A percentile compares a stretch with the other conserved stretches of the same genome.
These are phyloP conservation scores for Taphrina flavorubra DNA, from an alignment of 1,139 yeast genomes.

Conservation along the genomic window DNA sequence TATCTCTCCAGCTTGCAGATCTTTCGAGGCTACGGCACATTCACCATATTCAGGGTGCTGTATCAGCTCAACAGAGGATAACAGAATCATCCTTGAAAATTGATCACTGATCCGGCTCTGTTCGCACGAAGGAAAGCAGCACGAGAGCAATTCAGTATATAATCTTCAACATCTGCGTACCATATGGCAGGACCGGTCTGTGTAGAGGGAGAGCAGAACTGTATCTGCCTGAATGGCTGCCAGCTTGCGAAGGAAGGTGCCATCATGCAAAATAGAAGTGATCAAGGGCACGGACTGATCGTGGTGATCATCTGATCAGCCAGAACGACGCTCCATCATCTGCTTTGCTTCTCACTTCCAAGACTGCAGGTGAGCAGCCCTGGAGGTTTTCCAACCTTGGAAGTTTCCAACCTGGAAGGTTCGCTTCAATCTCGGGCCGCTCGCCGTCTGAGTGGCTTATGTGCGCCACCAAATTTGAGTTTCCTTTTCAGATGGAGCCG, in stretches of 20 bases:
- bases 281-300: neutral
- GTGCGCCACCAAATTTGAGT: neutral
- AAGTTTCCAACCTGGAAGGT: too few species aligned
- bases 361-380: too few species aligned
- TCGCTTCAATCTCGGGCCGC: slow-evolving; percentile 2
- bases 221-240: too few species aligned
- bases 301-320: neutral
- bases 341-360: too few species aligned
- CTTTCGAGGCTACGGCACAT: slow-evolving; percentile 32
- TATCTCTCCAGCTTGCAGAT: slow-evolving; percentile 21
- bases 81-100: neutral
- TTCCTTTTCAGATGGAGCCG: slow-evolving; percentile 9
- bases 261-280: neutral
- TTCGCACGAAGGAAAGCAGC: too few species aligned
- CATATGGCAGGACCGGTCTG: too few species aligned
- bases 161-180: too few species aligned
- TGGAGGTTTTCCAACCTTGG: neutral
- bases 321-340: too few species aligned
- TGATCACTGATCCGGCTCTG: neutral
- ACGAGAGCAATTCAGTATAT: too few species aligned
- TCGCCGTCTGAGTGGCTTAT: neutral
- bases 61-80: slow-evolving; percentile 6
- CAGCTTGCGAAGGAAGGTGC: too few species aligned
- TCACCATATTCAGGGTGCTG: slow-evolving; percentile 26
- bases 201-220: too few species aligned